phyloP scores from a whole-genome alignment of 768 basidiomycete genomes.

The Favolaschia claudopus region DNA sequence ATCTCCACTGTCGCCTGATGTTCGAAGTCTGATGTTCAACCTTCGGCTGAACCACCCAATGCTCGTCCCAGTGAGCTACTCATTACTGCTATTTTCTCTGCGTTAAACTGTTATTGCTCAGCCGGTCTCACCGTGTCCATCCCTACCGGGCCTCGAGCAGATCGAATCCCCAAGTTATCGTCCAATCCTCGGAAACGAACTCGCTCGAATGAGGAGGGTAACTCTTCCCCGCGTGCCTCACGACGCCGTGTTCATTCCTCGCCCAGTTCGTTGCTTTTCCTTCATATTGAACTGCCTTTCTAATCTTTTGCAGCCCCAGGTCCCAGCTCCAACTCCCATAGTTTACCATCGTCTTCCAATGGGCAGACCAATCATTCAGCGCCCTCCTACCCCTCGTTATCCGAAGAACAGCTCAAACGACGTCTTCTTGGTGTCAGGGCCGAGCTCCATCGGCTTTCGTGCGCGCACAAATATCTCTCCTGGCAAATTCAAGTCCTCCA shows the following conservation, averaged over 20 bases:
- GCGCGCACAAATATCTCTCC: background rate
- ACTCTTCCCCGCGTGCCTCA: no score
- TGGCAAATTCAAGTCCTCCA: background rate
- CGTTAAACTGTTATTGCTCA: background rate
- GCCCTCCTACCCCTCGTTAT: background rate
- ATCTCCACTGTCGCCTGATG: no score
- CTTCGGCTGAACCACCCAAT: no score
- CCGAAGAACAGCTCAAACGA: background rate
- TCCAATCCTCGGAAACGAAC: background rate
- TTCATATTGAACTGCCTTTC: no score
- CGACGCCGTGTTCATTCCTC: no score
- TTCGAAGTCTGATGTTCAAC: no score
- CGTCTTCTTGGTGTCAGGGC: background rate
- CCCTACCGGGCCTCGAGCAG: conserved; percentile 3
- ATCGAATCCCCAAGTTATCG: background rate
- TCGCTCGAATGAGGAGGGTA: background rate
- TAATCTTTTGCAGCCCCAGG: no score
- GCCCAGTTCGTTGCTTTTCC: no score
- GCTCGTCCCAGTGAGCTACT: no score
- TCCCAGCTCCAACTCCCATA: background rate
- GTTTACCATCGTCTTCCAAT: background rate
- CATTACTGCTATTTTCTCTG: background rate
- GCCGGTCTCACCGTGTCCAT: background rate
- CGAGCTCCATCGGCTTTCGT: background rate
- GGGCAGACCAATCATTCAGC: no score